These are phyloP conservation scores for Solanum etuberosum DNA, from an alignment of 257 asterid genomes.

Conservation along the genomic window DNA sequence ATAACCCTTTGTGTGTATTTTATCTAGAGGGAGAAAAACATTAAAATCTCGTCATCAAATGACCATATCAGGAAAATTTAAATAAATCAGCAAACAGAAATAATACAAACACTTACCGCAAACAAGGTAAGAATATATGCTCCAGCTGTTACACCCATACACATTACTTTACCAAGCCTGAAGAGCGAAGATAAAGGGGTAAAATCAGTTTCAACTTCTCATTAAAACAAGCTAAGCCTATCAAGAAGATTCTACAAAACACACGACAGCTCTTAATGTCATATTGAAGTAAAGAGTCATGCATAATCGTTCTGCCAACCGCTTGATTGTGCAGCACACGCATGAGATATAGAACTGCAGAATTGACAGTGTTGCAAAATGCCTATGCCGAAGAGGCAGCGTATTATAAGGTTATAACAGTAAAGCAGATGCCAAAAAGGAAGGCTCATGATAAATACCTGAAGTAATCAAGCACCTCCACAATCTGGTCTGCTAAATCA, in stretches of 20 bases:
- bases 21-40: constrained; percentile 33
- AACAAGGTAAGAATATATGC: constrained; percentile 86
- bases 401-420: neutral
- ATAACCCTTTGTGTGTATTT: constrained; percentile 61
- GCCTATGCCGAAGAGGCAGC: neutral
- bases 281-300: neutral
- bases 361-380: neutral
- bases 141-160: constrained; percentile 95
- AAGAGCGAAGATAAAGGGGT: constrained; percentile 4
- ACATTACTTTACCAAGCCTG: constrained; percentile 92
- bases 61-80: neutral
- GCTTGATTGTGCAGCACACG: neutral
- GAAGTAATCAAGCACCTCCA: constrained; percentile 37
- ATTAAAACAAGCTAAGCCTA: neutral
- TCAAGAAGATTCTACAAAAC: neutral
- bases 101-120: constrained; percentile 55
- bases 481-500: constrained; percentile 44
- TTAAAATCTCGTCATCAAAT: neutral
- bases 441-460: constrained; percentile 14
- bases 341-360: neutral
- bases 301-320: neutral
- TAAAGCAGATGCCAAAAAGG: neutral
- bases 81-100: neutral
- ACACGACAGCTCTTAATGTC: neutral
- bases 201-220: neutral